Percentiles rank a stretch among this genome's conserved stretches.
Evolutionary conservation across 1,139 yeast genomes (phyloP).

Genomic region (Pichia kudriavzevii): DNA sequence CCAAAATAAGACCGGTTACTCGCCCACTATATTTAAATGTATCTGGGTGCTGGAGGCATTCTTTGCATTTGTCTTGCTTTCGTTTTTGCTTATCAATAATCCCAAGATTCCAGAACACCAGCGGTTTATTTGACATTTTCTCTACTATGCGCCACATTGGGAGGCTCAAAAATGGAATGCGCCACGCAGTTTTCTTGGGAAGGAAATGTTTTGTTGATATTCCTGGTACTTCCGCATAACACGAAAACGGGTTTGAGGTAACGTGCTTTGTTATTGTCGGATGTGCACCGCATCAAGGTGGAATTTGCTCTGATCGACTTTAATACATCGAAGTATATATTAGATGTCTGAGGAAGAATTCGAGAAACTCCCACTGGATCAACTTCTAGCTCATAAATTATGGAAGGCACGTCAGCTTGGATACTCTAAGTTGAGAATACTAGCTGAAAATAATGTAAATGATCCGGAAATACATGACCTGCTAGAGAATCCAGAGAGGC

Average conservation of each 20-base stretch:
- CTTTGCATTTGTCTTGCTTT: not conserved
- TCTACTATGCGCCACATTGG: conserved; percentile 1
- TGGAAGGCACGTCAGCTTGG: conserved; percentile 90
- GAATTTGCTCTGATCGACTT: too few relatives aligned
- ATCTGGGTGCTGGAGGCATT: too few relatives aligned
- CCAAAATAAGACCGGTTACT: too few relatives aligned
- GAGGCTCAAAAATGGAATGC: too few relatives aligned
- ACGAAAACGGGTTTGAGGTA: too few relatives aligned
- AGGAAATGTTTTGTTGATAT: too few relatives aligned
- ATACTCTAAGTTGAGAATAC: conserved; percentile 56
- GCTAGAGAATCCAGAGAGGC: conserved; percentile 40
- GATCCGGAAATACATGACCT: conserved; percentile 51
- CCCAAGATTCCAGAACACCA: not conserved
- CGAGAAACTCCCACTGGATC: conserved; percentile 59
- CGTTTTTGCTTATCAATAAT: not conserved
- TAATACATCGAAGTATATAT: too few relatives aligned
- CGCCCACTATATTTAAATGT: too few relatives aligned
- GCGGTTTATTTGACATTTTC: not conserved
- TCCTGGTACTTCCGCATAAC: too few relatives aligned
- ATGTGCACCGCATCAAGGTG: too few relatives aligned
- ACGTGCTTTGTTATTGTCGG: too few relatives aligned
- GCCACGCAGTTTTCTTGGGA: too few relatives aligned
- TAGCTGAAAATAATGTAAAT: conserved; percentile 47
- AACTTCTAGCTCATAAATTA: conserved; percentile 37
- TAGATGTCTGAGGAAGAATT: conserved; percentile 14